phyloP scores from a whole-genome alignment of 306 rosid genomes.

The Cicer bijugum region DNA sequence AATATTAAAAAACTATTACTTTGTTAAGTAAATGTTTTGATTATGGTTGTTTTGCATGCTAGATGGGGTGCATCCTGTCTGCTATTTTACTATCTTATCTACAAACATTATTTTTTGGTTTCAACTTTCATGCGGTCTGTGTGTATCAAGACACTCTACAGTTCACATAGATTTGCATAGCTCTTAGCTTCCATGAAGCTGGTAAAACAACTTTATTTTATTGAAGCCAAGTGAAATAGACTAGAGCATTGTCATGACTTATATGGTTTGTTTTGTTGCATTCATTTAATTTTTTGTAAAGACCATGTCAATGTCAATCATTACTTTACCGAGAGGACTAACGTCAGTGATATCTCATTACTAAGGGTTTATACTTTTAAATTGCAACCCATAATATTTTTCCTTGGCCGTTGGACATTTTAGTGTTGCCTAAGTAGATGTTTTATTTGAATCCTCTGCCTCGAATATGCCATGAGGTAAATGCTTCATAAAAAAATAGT shows the following conservation, averaged over 20 bases:
- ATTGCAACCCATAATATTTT: background rate
- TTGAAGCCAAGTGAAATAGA: background rate
- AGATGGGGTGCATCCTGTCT: background rate
- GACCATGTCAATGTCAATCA: background rate
- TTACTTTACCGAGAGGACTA: too few relatives aligned
- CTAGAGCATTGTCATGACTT: background rate
- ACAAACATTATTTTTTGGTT: background rate
- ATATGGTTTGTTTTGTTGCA: background rate
- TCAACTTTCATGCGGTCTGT: background rate
- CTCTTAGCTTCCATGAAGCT: conserved; percentile 11
- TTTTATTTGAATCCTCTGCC: background rate
- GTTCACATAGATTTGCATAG: background rate
- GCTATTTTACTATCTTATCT: background rate
- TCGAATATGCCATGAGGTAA: background rate
- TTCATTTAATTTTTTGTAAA: background rate
- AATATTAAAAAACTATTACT: background rate
- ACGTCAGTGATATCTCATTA: background rate
- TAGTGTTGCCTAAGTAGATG: background rate
- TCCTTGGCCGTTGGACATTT: background rate
- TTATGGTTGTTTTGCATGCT: conserved; percentile 1
- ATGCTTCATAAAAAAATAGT: background rate
- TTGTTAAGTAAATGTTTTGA: background rate
- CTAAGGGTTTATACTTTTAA: background rate
- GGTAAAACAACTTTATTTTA: background rate
- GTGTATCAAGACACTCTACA: too few relatives aligned